These are phyloP conservation scores for Symbiotaphrina buchneri DNA, from an alignment of 495 filamentous ascomycete genomes.

Conservation along the genomic window DNA sequence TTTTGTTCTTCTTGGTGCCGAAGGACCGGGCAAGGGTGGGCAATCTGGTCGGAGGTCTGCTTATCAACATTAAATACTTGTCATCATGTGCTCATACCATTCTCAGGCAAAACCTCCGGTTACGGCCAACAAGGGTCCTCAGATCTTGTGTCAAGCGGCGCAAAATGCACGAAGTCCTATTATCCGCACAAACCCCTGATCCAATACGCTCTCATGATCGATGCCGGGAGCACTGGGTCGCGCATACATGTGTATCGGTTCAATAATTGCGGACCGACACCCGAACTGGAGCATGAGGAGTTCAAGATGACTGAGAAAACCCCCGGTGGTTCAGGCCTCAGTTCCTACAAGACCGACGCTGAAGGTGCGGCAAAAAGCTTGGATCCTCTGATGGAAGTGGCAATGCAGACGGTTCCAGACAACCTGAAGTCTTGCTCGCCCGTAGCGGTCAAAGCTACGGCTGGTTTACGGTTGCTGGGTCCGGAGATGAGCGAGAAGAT, in stretches of 20 bases:
- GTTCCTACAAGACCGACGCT: conserved; percentile 64
- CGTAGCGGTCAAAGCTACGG: conserved; percentile 89
- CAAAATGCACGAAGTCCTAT: conserved; percentile 59
- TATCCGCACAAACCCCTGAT: conserved; percentile 77
- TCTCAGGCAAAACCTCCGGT: background rate
- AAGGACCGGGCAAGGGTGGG: conserved; percentile 15
- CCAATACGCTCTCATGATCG: conserved; percentile 96
- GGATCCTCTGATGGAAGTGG: conserved; percentile 69
- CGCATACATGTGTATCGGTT: conserved; percentile 97
- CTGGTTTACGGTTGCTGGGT: conserved; percentile 70
- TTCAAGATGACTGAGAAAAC: conserved; percentile 78
- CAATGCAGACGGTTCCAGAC: conserved; percentile 62
- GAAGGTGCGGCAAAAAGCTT: conserved; percentile 75
- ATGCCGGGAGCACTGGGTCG: conserved; percentile 92
- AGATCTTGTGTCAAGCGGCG: conserved; percentile 35
- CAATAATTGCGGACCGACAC: conserved; percentile 91
- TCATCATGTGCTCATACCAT: background rate
- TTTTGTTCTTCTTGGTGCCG: conserved; percentile 56
- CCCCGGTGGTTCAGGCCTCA: conserved; percentile 59
- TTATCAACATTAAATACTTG: background rate
- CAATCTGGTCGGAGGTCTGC: conserved; percentile 19
- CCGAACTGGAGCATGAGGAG: conserved; percentile 80
- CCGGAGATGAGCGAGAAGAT: conserved; percentile 64
- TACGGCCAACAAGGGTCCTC: conserved; percentile 25
- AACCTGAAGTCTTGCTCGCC: conserved; percentile 74